Conservation (phyloP, 1,284 basidiomycete species). For the Ustilago trichophora region DNA sequence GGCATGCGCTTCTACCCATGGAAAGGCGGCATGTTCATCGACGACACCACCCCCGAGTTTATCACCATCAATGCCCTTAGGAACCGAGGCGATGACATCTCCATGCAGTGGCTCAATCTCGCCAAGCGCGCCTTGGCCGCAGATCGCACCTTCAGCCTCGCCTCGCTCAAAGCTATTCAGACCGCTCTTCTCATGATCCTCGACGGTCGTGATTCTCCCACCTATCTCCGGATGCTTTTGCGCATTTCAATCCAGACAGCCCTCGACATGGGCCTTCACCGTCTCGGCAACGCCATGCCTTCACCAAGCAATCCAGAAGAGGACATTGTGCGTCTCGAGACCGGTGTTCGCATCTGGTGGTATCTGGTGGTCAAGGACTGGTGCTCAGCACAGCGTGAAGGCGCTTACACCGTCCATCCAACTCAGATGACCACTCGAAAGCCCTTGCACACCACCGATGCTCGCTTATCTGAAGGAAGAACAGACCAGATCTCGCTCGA, state of each 20-base stretch:
- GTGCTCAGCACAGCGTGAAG: conserved; percentile 50
- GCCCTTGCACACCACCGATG: conserved; percentile 52
- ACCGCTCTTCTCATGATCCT: conserved; percentile 49
- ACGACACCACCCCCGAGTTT: conserved; percentile 33
- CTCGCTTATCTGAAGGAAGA: conserved; percentile 21
- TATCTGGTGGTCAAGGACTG: conserved; percentile 56
- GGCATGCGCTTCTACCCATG: conserved; percentile 57
- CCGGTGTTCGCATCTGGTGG: conserved; percentile 55
- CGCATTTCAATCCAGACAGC: conserved; percentile 54
- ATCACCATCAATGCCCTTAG: conserved; percentile 44
- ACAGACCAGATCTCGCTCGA: conserved; percentile 28
- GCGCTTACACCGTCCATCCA: conserved; percentile 53
- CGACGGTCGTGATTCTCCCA: conserved; percentile 41
- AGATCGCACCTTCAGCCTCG: conserved; percentile 38
- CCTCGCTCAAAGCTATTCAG: conserved; percentile 48
- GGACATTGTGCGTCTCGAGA: conserved; percentile 45
- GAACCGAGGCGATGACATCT: conserved; percentile 43
- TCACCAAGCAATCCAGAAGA: conserved; percentile 14
- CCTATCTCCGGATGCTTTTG: conserved; percentile 40
- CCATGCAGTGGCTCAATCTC: conserved; percentile 41
- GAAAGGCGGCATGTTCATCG: conserved; percentile 24
- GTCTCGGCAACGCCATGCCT: conserved; percentile 47
- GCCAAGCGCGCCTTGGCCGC: conserved; percentile 39
- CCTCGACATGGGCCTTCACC: conserved; percentile 52
- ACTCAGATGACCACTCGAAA: conserved; percentile 50